Conservation (phyloP, 140 eudicot species). For the Oenanthe javanica region DNA sequence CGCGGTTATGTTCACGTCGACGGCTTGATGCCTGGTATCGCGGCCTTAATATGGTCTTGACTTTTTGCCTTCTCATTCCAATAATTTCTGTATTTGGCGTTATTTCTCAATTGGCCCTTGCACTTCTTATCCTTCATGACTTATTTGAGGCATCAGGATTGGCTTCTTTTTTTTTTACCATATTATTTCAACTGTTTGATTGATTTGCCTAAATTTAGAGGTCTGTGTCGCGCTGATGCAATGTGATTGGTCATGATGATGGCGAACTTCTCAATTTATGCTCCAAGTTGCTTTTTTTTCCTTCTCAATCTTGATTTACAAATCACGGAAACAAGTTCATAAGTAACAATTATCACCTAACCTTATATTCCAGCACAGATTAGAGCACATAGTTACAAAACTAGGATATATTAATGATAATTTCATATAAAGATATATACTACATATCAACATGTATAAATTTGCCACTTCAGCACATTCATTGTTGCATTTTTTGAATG, state of each 20-base stretch:
- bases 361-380: background rate
- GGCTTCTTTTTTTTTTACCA: background rate
- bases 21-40: background rate
- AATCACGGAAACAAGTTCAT: background rate
- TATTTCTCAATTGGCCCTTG: background rate
- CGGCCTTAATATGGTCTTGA: background rate
- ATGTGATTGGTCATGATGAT: background rate
- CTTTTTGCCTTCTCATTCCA: too few relatives aligned
- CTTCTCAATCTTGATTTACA: background rate
- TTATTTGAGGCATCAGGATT: background rate
- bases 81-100: background rate
- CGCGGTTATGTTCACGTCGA: background rate
- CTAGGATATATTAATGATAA: background rate
- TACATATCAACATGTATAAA: background rate
- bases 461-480: constrained; percentile 13
- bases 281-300: background rate
- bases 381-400: background rate
- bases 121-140: background rate
- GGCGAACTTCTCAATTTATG: background rate
- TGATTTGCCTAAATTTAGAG: background rate
- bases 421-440: background rate
- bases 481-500: constrained; percentile 11
- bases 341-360: background rate
- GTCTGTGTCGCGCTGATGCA: background rate
- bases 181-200: background rate